phyloP scores from a whole-genome alignment of 2,329 filamentous ascomycete genomes.

The Cytospora leucostoma region DNA sequence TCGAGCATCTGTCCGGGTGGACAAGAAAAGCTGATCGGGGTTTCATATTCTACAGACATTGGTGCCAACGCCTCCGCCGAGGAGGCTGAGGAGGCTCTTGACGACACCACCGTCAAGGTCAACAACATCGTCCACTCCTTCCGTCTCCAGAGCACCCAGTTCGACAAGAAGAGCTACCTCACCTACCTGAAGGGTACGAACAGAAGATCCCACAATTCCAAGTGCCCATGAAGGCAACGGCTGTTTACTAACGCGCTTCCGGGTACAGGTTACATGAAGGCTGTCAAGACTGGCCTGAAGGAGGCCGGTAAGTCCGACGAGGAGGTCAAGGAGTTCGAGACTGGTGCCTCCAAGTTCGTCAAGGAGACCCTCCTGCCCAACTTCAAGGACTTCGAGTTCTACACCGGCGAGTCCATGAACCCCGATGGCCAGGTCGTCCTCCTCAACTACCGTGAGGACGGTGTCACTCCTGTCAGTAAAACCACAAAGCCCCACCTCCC shows the following conservation, averaged over 20 bases:
- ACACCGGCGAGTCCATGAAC: slow-evolving; percentile 89
- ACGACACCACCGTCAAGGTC: slow-evolving; percentile 72
- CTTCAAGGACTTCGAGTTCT: slow-evolving; percentile 97
- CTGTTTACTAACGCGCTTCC: slow-evolving; percentile 14
- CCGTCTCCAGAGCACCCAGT: slow-evolving; percentile 75
- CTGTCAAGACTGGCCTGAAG: slow-evolving; percentile 71
- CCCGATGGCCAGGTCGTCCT: slow-evolving; percentile 92
- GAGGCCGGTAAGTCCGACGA: slow-evolving; percentile 59
- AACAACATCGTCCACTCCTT: slow-evolving; percentile 95
- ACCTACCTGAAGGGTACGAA: slow-evolving; percentile 78
- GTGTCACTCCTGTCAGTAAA: slow-evolving; percentile 67
- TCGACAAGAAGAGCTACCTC: slow-evolving; percentile 88
- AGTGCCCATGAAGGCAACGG: not conserved
- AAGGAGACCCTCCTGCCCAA: slow-evolving; percentile 80
- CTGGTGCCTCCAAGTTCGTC: slow-evolving; percentile 69
- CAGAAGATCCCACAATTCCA: slow-evolving; percentile 2
- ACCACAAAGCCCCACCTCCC: not conserved
- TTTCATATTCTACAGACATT: slow-evolving; percentile 58
- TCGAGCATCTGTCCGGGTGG: too few species aligned
- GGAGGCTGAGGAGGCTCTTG: slow-evolving; percentile 74
- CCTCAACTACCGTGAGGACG: slow-evolving; percentile 91
- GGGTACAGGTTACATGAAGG: slow-evolving; percentile 78
- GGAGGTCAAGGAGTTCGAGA: slow-evolving; percentile 77
- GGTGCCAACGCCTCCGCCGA: slow-evolving; percentile 98
- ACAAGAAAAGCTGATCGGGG: not conserved